A percentile compares a stretch with the other conserved stretches of the same genome.
phyloP scores from a whole-genome alignment of 176 grass and related monocot species.

The Hyparrhenia diplandra region DNA sequence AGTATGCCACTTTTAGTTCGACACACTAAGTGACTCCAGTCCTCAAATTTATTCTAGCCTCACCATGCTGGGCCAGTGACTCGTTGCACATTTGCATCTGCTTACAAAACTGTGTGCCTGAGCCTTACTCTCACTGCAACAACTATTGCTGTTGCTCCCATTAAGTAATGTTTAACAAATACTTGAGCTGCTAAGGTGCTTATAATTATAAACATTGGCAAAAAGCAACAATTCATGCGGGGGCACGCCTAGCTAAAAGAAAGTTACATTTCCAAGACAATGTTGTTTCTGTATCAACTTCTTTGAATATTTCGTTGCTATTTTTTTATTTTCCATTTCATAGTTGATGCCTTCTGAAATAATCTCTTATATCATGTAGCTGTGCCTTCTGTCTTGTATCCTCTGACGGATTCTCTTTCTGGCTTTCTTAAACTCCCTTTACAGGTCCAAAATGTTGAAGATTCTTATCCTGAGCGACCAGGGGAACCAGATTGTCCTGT shows the following conservation, averaged over 20 bases:
- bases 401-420: conserved; percentile 10
- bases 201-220: conserved; percentile 2
- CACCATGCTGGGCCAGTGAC: conserved; percentile 7
- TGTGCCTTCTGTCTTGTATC: conserved; percentile 14
- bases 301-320: neutral
- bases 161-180: neutral
- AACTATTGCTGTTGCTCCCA: neutral
- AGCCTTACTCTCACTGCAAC: neutral
- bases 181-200: neutral
- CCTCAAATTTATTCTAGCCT: neutral
- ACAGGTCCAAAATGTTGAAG: conserved; percentile 48
- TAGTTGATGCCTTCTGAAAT: neutral
- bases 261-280: too few species aligned
- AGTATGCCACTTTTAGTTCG: neutral
- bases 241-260: neutral
- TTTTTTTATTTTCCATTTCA: conserved; percentile 2
- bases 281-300: conserved; percentile 3
- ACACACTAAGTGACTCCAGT: neutral
- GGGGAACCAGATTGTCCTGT: conserved; percentile 83
- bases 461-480: conserved; percentile 69
- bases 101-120: neutral
- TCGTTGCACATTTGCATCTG: neutral
- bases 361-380: neutral
- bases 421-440: conserved; percentile 36
- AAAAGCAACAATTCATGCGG: neutral